Base-by-base conservation (phyloP, 768 basidiomycete species). In the Naematelia encephala region DNA sequence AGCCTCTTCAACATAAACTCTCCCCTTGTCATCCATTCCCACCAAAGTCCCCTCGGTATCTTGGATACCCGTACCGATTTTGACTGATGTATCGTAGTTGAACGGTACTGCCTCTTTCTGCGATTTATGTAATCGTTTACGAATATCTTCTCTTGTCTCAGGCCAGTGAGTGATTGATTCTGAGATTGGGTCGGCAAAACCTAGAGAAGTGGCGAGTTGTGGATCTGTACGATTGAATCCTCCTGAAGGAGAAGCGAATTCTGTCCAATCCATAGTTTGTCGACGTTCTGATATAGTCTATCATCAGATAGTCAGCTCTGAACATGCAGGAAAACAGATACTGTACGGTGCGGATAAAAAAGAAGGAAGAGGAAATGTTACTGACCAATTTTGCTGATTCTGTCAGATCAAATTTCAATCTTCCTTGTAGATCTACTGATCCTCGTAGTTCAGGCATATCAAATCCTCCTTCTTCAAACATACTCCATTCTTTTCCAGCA, bases 21-120 rank as follows among this genome's bases (percentile, higher is more conserved):
- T 62, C 44, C 62, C 69, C 45, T 61, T 68, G 22, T 39, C 55
- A 63, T 70, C 73, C 21, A 53, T 23, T 3, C 57, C 49, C 22
- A 39, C 46, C 12, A 29, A 49, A 1, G 34, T 16, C 34, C 34
- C 34, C 34, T 39, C 34, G 16, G 16, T 8, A 8, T 61, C 58
- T 14, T 48, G 44, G 69, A 89, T 89, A 66, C 90, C 88, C 10
- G 79, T 77, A 4, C 88, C 90, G 34, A 72, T 59, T 86, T 89
- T 85, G 0, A 91, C 89, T 43, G 87, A 86, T 0, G 90, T 94
- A 70, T 96, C 91, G 89, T 91, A 94, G 0, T 90, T 87, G 72
- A 99, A 99, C 0, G 86, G 79, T 1, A 91, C 90, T 22, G 94
- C 80, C 1, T 73, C 78, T 72, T 87, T 88, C 69, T 91, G 87